phyloP scores from a whole-genome alignment of 805 yeast genomes.

The Peterozyma xylosa region DNA sequence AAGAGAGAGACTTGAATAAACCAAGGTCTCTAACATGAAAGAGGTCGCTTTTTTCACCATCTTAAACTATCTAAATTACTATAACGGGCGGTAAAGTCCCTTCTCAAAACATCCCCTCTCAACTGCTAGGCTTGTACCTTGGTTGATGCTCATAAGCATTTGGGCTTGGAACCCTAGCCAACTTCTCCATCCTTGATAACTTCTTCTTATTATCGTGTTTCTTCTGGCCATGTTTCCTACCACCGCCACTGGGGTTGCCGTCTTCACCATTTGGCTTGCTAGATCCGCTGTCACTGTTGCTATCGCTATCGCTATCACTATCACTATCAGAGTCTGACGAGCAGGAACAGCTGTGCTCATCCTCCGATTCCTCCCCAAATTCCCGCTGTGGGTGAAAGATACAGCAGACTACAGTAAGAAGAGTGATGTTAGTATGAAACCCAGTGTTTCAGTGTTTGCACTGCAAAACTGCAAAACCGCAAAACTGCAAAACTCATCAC shows the following conservation, averaged over 20 bases:
- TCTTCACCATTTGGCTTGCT: constrained; percentile 6
- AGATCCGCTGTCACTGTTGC: background rate
- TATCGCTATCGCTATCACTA: background rate
- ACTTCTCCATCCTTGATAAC: constrained; percentile 11
- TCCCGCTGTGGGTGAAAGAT: constrained; percentile 73
- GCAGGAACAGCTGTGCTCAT: constrained; percentile 19
- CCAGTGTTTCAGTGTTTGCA: background rate
- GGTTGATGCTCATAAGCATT: constrained; percentile 93
- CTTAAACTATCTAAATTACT: too few relatives aligned
- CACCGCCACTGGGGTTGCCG: constrained; percentile 7
- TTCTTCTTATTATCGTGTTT: constrained; percentile 25
- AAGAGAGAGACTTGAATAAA: too few relatives aligned
- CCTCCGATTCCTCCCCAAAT: constrained; percentile 37
- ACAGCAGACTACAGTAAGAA: constrained; percentile 51
- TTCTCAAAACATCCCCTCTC: background rate
- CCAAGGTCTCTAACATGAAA: too few relatives aligned
- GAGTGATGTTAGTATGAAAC: constrained; percentile 7
- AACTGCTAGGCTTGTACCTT: constrained; percentile 30
- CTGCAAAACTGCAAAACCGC: background rate
- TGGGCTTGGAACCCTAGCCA: constrained; percentile 34
- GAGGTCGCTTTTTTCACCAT: too few relatives aligned
- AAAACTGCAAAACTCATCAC: background rate
- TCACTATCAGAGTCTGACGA: constrained; percentile 1
- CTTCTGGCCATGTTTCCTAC: constrained; percentile 15
- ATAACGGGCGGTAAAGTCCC: too few relatives aligned